Base-by-base conservation (phyloP, 1,284 basidiomycete genomes). In the Dichomitus squalens region DNA sequence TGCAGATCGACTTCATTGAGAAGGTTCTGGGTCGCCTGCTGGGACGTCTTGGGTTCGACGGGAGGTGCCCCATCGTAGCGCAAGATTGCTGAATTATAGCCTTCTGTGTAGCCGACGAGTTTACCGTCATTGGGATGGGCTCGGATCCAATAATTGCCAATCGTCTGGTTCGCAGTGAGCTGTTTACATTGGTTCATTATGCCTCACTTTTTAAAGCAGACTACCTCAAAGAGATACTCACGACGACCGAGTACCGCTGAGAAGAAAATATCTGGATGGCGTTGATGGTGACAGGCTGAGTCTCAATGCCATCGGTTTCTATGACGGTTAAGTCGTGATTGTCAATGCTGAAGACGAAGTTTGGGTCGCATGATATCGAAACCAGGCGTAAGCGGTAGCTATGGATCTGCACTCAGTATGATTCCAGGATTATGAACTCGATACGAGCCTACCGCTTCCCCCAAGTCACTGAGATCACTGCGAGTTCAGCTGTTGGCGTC, bases 1-100 rank as follows among this genome's bases (percentile, higher is more conserved):
- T 66, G 57, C 4, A 73, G 63, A 53, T 66, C 58, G 4, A 67
- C 64, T 59, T 75, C 73, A 27, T 57, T 54, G 7, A 75, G 65
- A 1, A 63, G 58, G 12, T 51, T 56, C 1, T 55, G 52, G 49
- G 61, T 65, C n/a, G 53, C 63, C 4, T 60, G 65, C 7, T 72
- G 59, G 9, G 49, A 43, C 5, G 61, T 71, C 12, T 76, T 75
- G 5, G 69, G 76, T 0, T 80, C 83, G 25, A 85, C 80, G 1
- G 55, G 59, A 0, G 67, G 64, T 7, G 85, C 84, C 4, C 79
- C 61, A 8, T 40, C 40, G 44, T 66, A 66, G 33, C 63, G 65
- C 31, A 66, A 54, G 43, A 66, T 66, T n/a, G 65, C 65, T 3
- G 65, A 66, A 52, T 66, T 82, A 46, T 76, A 67, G 7, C 77